Percentiles rank a stretch among this genome's conserved stretches.
Evolutionary conservation across 352 stramenopile species (phyloP).

Genomic region (Pythium phragmitis): DNA sequence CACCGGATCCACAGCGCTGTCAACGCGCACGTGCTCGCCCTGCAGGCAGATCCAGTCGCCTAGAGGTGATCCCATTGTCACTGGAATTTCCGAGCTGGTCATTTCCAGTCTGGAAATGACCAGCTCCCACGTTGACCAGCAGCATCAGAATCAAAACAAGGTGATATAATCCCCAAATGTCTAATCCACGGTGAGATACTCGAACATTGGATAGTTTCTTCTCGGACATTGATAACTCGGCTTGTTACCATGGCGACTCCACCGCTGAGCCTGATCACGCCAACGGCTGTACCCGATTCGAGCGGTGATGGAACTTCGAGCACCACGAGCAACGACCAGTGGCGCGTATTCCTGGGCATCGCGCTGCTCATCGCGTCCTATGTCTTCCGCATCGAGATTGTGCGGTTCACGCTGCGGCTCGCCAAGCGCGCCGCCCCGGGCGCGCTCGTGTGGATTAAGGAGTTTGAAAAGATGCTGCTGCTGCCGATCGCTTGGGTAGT

Average conservation of each 20-base stretch:
- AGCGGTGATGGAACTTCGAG: neutral
- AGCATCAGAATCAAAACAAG: neutral
- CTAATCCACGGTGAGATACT: neutral
- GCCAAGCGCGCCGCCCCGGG: constrained; percentile 55
- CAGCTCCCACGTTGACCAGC: neutral
- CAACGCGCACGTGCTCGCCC: constrained; percentile 34
- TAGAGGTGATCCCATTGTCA: constrained; percentile 20
- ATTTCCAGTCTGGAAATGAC: neutral
- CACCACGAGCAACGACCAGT: constrained; percentile 58
- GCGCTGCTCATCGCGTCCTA: constrained; percentile 65
- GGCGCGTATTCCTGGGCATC: constrained; percentile 74
- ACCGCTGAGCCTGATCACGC: constrained; percentile 3
- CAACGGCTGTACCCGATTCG: neutral
- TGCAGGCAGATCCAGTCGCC: constrained; percentile 40
- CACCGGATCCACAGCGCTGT: constrained; percentile 42
- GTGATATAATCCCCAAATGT: neutral
- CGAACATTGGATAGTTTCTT: neutral
- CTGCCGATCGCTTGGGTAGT: constrained; percentile 78
- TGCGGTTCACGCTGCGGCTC: constrained; percentile 73
- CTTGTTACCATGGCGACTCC: neutral
- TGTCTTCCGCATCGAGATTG: constrained; percentile 72
- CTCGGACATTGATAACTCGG: neutral
- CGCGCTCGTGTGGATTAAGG: constrained; percentile 69
- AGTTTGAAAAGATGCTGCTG: constrained; percentile 84
- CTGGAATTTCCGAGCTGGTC: neutral